These are phyloP conservation scores for Xylariaceae sp. DNA, from an alignment of 2,329 filamentous ascomycete species.

Conservation along the genomic window DNA sequence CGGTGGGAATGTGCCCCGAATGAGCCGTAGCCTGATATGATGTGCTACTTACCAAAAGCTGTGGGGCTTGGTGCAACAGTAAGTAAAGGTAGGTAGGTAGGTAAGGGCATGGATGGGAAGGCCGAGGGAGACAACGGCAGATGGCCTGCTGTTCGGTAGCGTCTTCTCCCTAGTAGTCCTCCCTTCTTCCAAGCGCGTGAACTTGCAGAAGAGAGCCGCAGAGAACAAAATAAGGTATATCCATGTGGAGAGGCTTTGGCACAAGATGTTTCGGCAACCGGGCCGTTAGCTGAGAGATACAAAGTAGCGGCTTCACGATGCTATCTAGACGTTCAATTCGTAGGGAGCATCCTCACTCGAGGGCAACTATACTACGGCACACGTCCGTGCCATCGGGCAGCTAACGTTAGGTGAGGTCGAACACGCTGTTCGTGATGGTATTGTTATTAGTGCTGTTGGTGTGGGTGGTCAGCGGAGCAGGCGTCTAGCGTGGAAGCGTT, in stretches of 20 bases:
- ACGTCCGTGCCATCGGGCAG: too few species aligned
- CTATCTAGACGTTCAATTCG: too few species aligned
- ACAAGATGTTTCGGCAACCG: background rate
- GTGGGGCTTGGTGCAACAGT: constrained; percentile 29
- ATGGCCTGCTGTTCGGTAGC: constrained; percentile 5
- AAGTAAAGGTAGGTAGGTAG: constrained; percentile 11
- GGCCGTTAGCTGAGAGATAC: too few species aligned
- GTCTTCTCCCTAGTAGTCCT: too few species aligned
- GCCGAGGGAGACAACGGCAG: background rate
- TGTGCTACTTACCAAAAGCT: constrained; percentile 29
- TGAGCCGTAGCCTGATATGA: constrained; percentile 44
- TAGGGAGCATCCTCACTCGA: too few species aligned
- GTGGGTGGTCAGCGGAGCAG: constrained; percentile 15
- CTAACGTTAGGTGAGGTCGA: too few species aligned
- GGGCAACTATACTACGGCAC: too few species aligned
- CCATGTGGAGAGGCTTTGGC: constrained; percentile 1
- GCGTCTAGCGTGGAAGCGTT: constrained; percentile 15
- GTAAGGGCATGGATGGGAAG: too few species aligned
- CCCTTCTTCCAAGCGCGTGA: constrained; percentile 4
- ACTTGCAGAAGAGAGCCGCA: too few species aligned
- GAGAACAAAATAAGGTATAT: background rate
- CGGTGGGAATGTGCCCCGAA: constrained; percentile 41
- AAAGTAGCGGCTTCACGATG: too few species aligned
- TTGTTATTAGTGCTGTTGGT: constrained; percentile 9
- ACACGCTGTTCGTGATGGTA: too few species aligned